Evolutionary conservation across 1,284 basidiomycete genomes (phyloP).

Genomic region (Sporisorium sorghi): DNA sequence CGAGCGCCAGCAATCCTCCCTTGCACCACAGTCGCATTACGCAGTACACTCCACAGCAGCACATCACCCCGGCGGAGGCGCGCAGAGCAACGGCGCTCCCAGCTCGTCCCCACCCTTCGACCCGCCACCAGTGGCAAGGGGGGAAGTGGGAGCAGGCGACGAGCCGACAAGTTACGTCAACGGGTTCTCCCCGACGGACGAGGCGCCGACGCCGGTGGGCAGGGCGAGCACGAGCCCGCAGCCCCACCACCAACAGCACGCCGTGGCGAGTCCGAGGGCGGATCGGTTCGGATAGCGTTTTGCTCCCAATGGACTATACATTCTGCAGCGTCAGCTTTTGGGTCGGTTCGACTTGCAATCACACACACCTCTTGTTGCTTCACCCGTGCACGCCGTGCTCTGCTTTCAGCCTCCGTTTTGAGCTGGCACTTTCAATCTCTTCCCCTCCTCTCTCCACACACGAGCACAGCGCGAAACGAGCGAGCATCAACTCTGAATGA

Average conservation of each 20-base stretch:
- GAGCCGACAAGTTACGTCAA: conserved; percentile 34
- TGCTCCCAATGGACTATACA: neutral
- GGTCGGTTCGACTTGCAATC: too few relatives aligned
- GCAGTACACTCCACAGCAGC: neutral
- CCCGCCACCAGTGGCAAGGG: neutral
- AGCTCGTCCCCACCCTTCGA: neutral
- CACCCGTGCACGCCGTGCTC: too few relatives aligned
- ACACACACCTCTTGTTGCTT: too few relatives aligned
- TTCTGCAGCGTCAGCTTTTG: too few relatives aligned
- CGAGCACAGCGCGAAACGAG: neutral
- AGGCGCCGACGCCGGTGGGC: conserved; percentile 17
- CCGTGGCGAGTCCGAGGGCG: neutral
- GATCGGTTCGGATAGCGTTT: neutral
- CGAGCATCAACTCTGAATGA: too few relatives aligned
- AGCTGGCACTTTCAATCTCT: too few relatives aligned
- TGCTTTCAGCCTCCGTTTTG: too few relatives aligned
- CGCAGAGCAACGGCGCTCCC: neutral
- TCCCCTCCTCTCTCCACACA: neutral
- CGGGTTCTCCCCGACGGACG: conserved; percentile 23
- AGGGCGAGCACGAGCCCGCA: conserved; percentile 4
- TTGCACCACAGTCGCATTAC: neutral
- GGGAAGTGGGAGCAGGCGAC: neutral
- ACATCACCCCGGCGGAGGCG: neutral
- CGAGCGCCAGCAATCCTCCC: conserved; percentile 20
- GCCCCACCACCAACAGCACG: neutral